Base-by-base conservation (phyloP, 2,329 filamentous ascomycete genomes). In the Colletotrichum liriopes region DNA sequence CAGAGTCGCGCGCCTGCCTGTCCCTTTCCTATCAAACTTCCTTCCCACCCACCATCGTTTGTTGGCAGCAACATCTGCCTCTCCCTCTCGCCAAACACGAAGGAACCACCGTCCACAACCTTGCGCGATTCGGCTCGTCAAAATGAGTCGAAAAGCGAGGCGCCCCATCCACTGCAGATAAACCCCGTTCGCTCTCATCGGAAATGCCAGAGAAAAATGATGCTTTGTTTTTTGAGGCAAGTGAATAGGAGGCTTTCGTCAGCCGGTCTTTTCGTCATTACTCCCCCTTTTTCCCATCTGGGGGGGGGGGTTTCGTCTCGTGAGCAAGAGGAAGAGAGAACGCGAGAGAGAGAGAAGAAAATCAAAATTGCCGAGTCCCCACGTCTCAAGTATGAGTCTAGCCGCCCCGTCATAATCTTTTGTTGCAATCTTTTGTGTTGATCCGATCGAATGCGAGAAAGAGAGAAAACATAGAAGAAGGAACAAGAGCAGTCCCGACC, bases 371-470 rank as follows among this genome's bases (percentile, higher is more conserved):
- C 12, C 32, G 32, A 39, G 51, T 41, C 18, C 35, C 35, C 37
- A 29, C 60, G 26, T 54, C 67, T 55, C 32, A 56, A 70, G 52
- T 23, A 39, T 64, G 49, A 73, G 49, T 73, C 71, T 73, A 73
- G 55, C 71, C 67, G 32, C 61, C 70, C 55, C 61, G 16, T 52
- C 58, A 47, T 70, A 56, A n/a, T 73, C 49, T 51, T 62, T 70
- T 63, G 41, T 56, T 65, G 67, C 71, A 71, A 73, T 73, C 67
- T 73, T 71, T 65, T 69, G 54, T 65, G 43, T 32, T 14, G 35
- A 29, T n/a, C 37, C n/a, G 26, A 5, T 47, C 29, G 6, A 39
- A 20, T 58, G 18, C 16, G 29, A 41, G 49, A 49, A 23, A 18
- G 35, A 56, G 35, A 26, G 26, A 62, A 54, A 20, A 9, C 29